A percentile compares a stretch with the other conserved stretches of the same genome.
Conservation (phyloP, 352 stramenopile genomes). For the Sclerospora graminicola region DNA sequence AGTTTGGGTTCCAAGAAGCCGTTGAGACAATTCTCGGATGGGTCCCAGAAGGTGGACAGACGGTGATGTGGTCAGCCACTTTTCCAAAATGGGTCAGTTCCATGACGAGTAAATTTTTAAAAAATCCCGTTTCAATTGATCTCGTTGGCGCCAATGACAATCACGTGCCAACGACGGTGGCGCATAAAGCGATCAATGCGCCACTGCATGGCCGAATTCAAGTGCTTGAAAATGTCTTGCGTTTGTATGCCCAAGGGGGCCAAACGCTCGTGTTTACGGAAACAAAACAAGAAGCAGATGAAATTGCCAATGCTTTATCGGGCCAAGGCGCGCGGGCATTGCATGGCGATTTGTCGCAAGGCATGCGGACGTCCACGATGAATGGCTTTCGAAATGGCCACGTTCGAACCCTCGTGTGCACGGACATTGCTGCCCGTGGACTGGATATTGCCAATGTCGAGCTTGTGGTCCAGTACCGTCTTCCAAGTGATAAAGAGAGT, state of each 20-base stretch:
- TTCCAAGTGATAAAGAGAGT: conserved; percentile 89
- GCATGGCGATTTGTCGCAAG: conserved; percentile 73
- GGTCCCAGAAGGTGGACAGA: conserved; percentile 75
- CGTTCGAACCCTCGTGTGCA: conserved; percentile 90
- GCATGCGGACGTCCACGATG: conserved; percentile 91
- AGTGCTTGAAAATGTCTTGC: conserved; percentile 59
- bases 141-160: conserved; percentile 86
- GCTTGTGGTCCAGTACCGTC: conserved; percentile 90
- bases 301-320: conserved; percentile 86
- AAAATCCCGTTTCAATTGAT: conserved; percentile 90
- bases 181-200: conserved; percentile 89
- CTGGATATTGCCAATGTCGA: conserved; percentile 87
- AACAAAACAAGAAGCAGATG: conserved; percentile 93
- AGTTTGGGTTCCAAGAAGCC: conserved; percentile 97
- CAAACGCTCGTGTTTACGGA: conserved; percentile 95
- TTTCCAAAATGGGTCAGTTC: conserved; percentile 92
- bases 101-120: conserved; percentile 90
- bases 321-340: conserved; percentile 46
- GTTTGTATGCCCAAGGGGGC: conserved; percentile 51
- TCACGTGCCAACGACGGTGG: conserved; percentile 77
- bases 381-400: conserved; percentile 91
- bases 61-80: conserved; percentile 95
- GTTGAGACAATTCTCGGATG: conserved; percentile 91
- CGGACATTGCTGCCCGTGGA: conserved; percentile 84
- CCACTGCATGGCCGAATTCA: conserved; percentile 57